Base-by-base conservation (phyloP, 805 yeast genomes). In the Naumovozyma castellii region DNA sequence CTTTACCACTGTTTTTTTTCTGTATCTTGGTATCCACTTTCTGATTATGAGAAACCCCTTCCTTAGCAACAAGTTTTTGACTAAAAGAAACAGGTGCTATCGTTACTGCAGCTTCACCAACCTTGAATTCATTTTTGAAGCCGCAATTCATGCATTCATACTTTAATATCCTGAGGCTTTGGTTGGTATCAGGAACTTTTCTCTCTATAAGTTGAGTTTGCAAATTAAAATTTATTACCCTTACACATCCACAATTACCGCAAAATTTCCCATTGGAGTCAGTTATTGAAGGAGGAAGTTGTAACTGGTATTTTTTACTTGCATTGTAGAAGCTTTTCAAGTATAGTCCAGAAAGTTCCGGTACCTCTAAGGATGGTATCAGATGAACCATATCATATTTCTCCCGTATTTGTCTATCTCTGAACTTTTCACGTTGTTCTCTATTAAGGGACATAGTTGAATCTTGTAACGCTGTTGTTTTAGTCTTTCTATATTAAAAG, bases 101-200 rank as follows among this genome's bases (percentile, higher is more conserved):
- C n/a, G n/a, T n/a, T n/a, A n/a, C n/a, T n/a, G n/a, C n/a, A n/a
- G n/a, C n/a, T n/a, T n/a, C n/a, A n/a, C n/a, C n/a, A n/a, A 56
- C 10, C 2, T 45, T 47, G 32, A 46, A 49, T 3, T 36, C 38
- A 9, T 47, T 52, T 6, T 31, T 19, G 6, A 49, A 43, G 3
- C 48, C 43, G 42, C 69, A 65, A 2, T 49, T 38, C n/a, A 48
- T 35, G 39, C 69, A 65, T 3, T 42, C 40, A 42, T 54, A 55
- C 14, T 47, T 30, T 15, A 63, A 45, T 19, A 5, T 39, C 33
- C 46, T 58, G 34, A 18, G 43, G 40, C 31, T 39, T 41, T 49
- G 51, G 4, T 6, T 18, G 18, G 34, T 5, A n/a, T 29, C 32
- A 8, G 13, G 15, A 16, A 13, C 17, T 14, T 33, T 18, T 14